Conservation (phyloP, 1,284 basidiomycete genomes). For the Naganishia cerealis region DNA sequence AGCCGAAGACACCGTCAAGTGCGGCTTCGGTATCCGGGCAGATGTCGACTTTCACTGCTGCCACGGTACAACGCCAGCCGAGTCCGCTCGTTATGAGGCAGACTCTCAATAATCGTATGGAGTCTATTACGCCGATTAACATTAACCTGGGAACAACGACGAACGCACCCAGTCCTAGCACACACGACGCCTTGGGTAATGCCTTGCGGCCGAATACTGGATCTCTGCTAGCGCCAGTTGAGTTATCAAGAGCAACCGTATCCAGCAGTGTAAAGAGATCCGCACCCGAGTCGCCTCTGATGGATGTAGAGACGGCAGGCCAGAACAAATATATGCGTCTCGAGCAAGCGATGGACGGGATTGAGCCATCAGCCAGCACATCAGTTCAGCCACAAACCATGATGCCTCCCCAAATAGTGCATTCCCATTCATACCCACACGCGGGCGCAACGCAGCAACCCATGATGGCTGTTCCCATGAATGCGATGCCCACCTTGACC, state of each 20-base stretch:
- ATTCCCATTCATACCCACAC: constrained; percentile 54
- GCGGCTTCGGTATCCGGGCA: constrained; percentile 21
- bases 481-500: constrained; percentile 10
- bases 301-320: neutral
- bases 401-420: constrained; percentile 46
- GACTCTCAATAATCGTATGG: constrained; percentile 14
- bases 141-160: constrained; percentile 7
- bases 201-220: neutral
- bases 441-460: constrained; percentile 45
- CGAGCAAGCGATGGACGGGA: constrained; percentile 20
- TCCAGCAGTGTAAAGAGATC: constrained; percentile 30
- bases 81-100: constrained; percentile 14
- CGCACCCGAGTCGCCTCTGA: constrained; percentile 32
- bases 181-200: constrained; percentile 1
- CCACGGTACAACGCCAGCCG: constrained; percentile 14
- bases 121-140: constrained; percentile 26
- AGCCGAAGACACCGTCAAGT: constrained; percentile 26
- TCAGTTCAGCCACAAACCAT: constrained; percentile 35
- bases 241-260: constrained; percentile 13
- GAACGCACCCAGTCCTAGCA: constrained; percentile 9
- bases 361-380: neutral
- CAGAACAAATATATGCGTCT: constrained; percentile 34
- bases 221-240: constrained; percentile 11
- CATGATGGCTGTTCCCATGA: constrained; percentile 39
- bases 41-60: constrained; percentile 20